Conservation (phyloP, 176 grass and related monocot genomes). For the Cenchrus purpureus region DNA sequence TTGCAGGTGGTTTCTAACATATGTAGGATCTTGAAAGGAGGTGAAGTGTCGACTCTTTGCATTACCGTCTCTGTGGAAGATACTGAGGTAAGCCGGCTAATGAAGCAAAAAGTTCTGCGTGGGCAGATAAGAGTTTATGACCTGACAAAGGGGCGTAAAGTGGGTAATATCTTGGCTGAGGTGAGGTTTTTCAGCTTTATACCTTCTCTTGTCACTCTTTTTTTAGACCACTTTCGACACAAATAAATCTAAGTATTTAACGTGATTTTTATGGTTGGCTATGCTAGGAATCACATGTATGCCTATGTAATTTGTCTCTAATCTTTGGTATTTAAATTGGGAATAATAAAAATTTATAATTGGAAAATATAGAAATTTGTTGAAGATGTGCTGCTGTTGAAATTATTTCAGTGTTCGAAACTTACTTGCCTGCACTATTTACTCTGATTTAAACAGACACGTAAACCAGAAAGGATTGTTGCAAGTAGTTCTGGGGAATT, state of each 20-base stretch:
- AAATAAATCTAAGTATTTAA: background rate
- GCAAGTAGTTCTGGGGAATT: conserved; percentile 71
- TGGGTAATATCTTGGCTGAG: conserved; percentile 60
- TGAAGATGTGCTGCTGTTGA: background rate
- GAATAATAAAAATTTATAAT: background rate
- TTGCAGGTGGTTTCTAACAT: conserved; percentile 76
- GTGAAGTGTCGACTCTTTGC: conserved; percentile 54
- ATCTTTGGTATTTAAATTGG: conserved; percentile 7
- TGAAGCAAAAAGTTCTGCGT: conserved; percentile 46
- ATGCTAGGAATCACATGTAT: background rate
- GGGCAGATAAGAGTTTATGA: conserved; percentile 65
- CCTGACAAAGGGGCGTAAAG: conserved; percentile 56
- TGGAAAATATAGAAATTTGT: background rate
- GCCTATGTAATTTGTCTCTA: background rate
- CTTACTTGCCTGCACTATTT: background rate
- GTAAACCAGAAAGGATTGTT: conserved; percentile 56
- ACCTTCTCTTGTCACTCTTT: background rate
- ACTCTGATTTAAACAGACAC: conserved; percentile 58
- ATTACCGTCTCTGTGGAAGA: conserved; percentile 77
- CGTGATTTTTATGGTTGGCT: background rate
- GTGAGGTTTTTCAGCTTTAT: conserved; percentile 39
- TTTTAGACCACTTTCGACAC: background rate
- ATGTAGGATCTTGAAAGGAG: conserved; percentile 45
- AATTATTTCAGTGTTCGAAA: background rate
- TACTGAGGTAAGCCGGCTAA: conserved; percentile 47